These are phyloP conservation scores for Aspergillus sparsus DNA, from an alignment of 495 filamentous ascomycete genomes.

Conservation along the genomic window DNA sequence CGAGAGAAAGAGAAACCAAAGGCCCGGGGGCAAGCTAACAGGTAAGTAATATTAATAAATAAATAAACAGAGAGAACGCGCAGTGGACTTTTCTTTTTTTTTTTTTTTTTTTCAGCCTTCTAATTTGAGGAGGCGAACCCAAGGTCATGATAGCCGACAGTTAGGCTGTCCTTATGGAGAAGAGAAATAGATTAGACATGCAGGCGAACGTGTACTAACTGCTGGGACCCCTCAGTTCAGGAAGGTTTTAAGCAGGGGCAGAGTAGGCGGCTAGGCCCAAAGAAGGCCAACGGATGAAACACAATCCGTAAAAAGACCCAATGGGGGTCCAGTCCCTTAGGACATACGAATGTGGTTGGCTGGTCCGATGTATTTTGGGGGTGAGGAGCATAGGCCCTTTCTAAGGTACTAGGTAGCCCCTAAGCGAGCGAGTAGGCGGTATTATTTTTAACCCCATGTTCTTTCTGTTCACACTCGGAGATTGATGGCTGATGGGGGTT, in stretches of 20 bases:
- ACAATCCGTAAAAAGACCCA: constrained; percentile 17
- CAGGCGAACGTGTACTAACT: neutral
- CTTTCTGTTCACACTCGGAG: neutral
- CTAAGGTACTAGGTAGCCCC: too few species aligned
- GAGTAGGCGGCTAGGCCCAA: neutral
- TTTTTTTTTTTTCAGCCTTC: neutral
- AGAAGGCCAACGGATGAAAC: constrained; percentile 21
- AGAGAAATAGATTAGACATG: neutral
- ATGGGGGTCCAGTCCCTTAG: constrained; percentile 11
- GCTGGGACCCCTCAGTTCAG: neutral
- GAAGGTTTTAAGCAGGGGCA: constrained; percentile 14
- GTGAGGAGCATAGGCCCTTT: neutral
- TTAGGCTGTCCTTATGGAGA: neutral
- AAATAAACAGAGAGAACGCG: neutral
- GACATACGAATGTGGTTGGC: constrained; percentile 10
- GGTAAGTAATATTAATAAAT: neutral
- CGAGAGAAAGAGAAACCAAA: neutral
- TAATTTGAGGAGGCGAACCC: neutral
- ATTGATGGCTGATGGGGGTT: neutral
- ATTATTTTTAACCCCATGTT: neutral
- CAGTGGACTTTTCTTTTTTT: neutral
- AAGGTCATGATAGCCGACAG: neutral
- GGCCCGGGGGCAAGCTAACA: neutral
- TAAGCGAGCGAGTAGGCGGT: neutral
- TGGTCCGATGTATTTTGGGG: constrained; percentile 1